Evolutionary conservation across 1,284 basidiomycete genomes (phyloP).

Genomic region (Ceratorhiza oryzae-sativae): DNA sequence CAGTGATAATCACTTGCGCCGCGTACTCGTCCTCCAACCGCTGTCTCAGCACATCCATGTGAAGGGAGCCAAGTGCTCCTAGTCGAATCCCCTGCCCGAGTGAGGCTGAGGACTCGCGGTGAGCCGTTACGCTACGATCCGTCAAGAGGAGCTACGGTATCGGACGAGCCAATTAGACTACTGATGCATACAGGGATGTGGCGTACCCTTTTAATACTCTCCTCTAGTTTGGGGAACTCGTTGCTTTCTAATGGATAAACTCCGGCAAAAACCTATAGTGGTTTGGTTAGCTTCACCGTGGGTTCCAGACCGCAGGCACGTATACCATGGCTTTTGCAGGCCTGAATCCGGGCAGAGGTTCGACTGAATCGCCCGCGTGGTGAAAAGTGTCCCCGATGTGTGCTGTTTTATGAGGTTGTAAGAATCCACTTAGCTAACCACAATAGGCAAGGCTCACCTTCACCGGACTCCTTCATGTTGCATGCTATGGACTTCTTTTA

Average conservation of each 20-base stretch:
- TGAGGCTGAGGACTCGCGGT: constrained; percentile 91
- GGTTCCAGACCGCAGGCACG: not conserved
- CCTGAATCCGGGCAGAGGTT: constrained; percentile 91
- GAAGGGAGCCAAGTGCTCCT: constrained; percentile 94
- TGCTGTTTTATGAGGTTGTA: constrained; percentile 57
- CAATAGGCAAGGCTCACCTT: constrained; percentile 64
- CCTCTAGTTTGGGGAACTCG: constrained; percentile 94
- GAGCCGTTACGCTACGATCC: constrained; percentile 90
- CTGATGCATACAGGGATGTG: not conserved
- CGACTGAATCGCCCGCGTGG: constrained; percentile 74
- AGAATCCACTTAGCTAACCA: constrained; percentile 17
- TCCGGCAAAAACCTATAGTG: constrained; percentile 85
- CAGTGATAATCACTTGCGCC: constrained; percentile 87
- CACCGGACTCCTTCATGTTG: constrained; percentile 98
- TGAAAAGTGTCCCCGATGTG: constrained; percentile 95
- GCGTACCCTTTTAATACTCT: constrained; percentile 88
- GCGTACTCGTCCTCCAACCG: constrained; percentile 97
- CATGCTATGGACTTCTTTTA: constrained; percentile 58
- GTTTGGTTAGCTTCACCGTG: not conserved
- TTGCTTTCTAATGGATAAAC: constrained; percentile 92
- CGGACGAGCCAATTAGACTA: not conserved
- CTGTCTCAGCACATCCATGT: constrained; percentile 97
- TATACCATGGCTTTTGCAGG: constrained; percentile 92
- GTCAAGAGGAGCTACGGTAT: constrained; percentile 74
- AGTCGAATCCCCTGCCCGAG: constrained; percentile 95